These are phyloP conservation scores for Cladobotryum mycophilum DNA, from an alignment of 2,329 filamentous ascomycete species.

Conservation along the genomic window DNA sequence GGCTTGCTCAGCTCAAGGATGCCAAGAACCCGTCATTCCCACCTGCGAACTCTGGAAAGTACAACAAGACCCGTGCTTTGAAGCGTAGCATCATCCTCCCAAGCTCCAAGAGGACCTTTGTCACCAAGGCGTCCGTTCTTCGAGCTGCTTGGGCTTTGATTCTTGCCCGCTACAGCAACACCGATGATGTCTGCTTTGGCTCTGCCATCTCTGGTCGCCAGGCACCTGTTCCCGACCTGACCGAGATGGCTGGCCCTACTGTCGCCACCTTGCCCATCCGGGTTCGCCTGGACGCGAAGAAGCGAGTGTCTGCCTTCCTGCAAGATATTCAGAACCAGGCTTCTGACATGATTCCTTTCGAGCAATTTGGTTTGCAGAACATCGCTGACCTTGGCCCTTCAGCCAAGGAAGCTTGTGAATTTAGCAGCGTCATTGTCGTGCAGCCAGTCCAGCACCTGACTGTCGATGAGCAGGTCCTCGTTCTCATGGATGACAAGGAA, in stretches of 20 bases:
- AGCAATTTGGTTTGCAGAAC: conserved; percentile 9
- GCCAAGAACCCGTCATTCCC: neutral
- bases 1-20: neutral
- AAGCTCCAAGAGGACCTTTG: neutral
- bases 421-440: conserved; percentile 5
- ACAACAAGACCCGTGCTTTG: neutral
- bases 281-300: conserved; percentile 7
- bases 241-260: neutral
- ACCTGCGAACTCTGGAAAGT: neutral
- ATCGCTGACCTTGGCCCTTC: conserved; percentile 1
- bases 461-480: too few species aligned
- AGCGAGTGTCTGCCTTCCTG: conserved; percentile 10
- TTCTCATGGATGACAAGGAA: too few species aligned
- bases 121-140: conserved; percentile 6
- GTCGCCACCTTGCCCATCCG: conserved; percentile 14
- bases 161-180: conserved; percentile 9
- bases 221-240: conserved; percentile 4
- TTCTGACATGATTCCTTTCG: conserved; percentile 6
- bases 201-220: conserved; percentile 14
- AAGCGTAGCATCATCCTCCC: too few species aligned
- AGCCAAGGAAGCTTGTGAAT: conserved; percentile 3
- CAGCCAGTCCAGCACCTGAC: conserved; percentile 13
- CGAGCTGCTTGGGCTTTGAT: conserved; percentile 8
- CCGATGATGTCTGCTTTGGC: conserved; percentile 13
- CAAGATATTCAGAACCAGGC: conserved; percentile 12